A percentile compares a stretch with the other conserved stretches of the same genome.
Evolutionary conservation across 257 asterid genomes (phyloP).

Genomic region (Capsicum pubescens): DNA sequence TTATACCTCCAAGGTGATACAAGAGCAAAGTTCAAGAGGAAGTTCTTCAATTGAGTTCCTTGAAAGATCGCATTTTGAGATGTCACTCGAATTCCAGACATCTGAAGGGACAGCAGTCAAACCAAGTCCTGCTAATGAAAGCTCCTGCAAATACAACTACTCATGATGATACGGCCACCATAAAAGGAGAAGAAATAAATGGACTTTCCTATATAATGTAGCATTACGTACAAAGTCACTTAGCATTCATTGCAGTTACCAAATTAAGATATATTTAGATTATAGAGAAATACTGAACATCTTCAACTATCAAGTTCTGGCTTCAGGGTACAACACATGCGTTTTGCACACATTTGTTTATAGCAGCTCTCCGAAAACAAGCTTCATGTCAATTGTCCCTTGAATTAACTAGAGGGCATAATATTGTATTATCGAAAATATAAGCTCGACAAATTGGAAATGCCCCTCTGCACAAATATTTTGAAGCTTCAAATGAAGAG

Average conservation of each 20-base stretch:
- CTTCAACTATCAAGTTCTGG: neutral
- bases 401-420: conserved; percentile 10
- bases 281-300: conserved; percentile 1
- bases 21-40: conserved; percentile 79
- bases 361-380: neutral
- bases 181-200: neutral
- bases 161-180: neutral
- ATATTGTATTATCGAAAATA: neutral
- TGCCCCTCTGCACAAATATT: neutral
- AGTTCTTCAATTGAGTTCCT: conserved; percentile 78
- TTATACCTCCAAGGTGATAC: conserved; percentile 78
- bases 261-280: conserved; percentile 2
- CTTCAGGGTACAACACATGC: neutral
- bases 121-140: conserved; percentile 67
- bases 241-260: conserved; percentile 1
- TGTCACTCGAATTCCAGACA: conserved; percentile 67
- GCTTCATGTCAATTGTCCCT: neutral
- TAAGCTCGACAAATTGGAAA: neutral
- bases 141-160: conserved; percentile 66
- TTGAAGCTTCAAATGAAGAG: conserved; percentile 13
- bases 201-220: neutral
- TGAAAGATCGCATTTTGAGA: conserved; percentile 81
- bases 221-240: neutral
- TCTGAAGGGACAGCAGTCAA: conserved; percentile 80
- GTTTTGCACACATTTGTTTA: conserved; percentile 14